Evolutionary conservation across 768 basidiomycete species (phyloP), one percentile per base, ranked within the genome.

Genomic region (Leccinum longicurvipes): DNA sequence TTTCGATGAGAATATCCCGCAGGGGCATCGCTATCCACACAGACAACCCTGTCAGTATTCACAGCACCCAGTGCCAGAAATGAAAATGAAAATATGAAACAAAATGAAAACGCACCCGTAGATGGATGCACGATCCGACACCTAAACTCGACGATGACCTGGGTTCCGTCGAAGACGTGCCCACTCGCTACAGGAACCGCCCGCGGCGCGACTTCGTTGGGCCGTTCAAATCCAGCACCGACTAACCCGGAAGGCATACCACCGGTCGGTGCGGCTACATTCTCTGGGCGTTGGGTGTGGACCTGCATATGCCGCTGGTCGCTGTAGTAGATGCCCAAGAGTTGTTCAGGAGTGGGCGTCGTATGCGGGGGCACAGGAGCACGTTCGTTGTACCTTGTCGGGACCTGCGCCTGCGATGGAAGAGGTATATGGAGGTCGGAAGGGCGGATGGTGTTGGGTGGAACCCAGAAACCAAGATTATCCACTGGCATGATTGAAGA

Each of bases 401-500:
- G 47, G 11, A 48, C 3, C 4, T 6, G 28, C 4, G 31, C 29
- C 19, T 3, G 29, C 7, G 42, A 12, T 2, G 56, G 45, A 50
- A 51, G 48, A 4, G 31, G 52, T 2, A 1, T 4, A 2, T 53
- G 32, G 19, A 65, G 59, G 3, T 58, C 34, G 7, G 15, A 28
- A 1, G 56, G 63, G 2, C 29, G 17, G 12, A 55, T 42, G 9
- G 63, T 50, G 19, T 29, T 5, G 1, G 63, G 63, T 8, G 34
- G 28, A 10, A 17, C 1, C 63, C 51, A 65, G 19, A 21, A 12
- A 32, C 39, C 44, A 0, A 10, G 21, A 0, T 6, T 9, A 23
- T 62, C 27, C 8, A 36, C 11, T 29, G 49, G 34, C 63, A 64
- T 65, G 0, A 19, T 62, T 0, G 14, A 27, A 24, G 11, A 12